Percentiles rank a stretch among this genome's conserved stretches.
phyloP scores from a whole-genome alignment of 2,329 filamentous ascomycete species.

The Coniochaeta prunicola region DNA sequence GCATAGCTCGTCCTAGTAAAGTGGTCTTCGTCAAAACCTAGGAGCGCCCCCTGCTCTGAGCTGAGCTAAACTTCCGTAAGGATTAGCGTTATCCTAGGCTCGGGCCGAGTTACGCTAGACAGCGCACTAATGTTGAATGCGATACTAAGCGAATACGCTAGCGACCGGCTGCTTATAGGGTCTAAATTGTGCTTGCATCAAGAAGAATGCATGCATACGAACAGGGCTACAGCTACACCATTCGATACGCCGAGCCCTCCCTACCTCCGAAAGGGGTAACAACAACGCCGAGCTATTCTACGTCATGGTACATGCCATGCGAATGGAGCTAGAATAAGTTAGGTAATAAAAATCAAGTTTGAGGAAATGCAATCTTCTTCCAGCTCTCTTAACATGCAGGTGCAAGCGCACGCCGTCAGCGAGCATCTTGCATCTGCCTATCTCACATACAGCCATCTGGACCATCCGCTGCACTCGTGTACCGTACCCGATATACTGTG shows the following conservation, averaged over 20 bases:
- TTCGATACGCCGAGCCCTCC: background rate
- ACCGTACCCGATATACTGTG: background rate
- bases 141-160: background rate
- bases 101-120: background rate
- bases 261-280: background rate
- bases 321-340: background rate
- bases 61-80: background rate
- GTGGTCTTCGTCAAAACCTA: background rate
- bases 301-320: background rate
- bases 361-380: background rate
- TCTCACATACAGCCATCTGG: background rate
- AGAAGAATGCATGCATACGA: too few relatives aligned
- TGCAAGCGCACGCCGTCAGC: background rate
- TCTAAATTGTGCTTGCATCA: background rate
- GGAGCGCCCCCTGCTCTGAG: background rate
- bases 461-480: background rate
- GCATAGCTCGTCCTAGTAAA: background rate
- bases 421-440: background rate
- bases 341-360: background rate
- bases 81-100: background rate
- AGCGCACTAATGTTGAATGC: background rate
- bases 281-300: background rate
- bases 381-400: too few relatives aligned
- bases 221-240: background rate
- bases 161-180: too few relatives aligned